Base-by-base conservation (phyloP, 2,329 filamentous ascomycete genomes). In the Talaromyces sp. region DNA sequence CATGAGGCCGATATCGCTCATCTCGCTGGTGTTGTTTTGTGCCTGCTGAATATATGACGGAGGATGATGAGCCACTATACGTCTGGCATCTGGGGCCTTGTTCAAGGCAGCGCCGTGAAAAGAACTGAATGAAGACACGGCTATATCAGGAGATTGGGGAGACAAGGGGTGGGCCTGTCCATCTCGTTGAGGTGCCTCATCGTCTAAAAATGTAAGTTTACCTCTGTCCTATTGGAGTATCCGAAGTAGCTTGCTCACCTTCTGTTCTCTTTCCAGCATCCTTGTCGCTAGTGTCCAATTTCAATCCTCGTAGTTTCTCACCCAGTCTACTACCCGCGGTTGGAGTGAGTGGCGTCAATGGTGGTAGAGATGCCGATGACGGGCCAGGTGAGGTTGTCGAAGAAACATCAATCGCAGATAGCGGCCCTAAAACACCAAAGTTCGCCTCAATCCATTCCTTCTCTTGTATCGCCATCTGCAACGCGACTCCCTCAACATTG, bases 401-500 rank as follows among this genome's bases (percentile, higher is more conserved):
- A 91, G 74, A 76, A 58, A 78, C 72, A 64, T 68, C 79, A 69
- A 65, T 19, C 41, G n/a, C n/a, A 9, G 41, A 45, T 22, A 22
- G n/a, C n/a, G 41, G n/a, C 3, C 6, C n/a, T 22, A 2, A 45
- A 1, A 45, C 81, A 6, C 89, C 90, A 76, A 96, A 97, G 70
- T 93, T 91, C 56, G 88, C 82, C 72, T 92, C 86, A 61, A 97
- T 93, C 92, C 92, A 96, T 70, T 90, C 85, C 74, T 88, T 91
- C 77, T 97, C 93, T 65, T 92, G 87, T 57, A 91, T 76, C 0
- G 90, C 92, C 89, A 96, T 96, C 73, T 92, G 87, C 64, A 96
- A 79, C 1, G 90, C 93, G 19, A 97, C 86, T 22, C 93, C 90
- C 78, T 97, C 93, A 13, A 85, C 84, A 73, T 96, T 96, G 68